Base-by-base conservation (phyloP, 2,329 filamentous ascomycete genomes). In the Paecilomyces sp. region DNA sequence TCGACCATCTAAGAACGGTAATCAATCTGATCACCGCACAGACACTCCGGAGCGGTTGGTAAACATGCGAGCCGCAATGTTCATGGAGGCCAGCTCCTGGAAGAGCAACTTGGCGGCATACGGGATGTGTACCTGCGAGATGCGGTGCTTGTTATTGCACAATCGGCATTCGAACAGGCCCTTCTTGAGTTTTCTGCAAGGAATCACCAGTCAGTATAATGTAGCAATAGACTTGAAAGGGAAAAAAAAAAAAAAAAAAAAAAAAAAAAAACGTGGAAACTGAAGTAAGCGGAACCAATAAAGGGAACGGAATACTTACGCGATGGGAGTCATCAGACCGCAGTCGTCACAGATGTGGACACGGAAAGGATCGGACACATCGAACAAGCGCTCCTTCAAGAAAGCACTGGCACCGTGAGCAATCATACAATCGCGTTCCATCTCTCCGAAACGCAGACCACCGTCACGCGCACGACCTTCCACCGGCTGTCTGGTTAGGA, bases 391-490 rank as follows among this genome's bases (percentile, higher is more conserved):
- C 82, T 99, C 94, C 80, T 99, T 99, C 72, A 99, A 79, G 84
- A 99, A 99, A 1, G 92, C 89, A 58, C 91, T 93, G 3, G 95
- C 94, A 73, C 94, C 94, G 75, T 99, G 95, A n/a, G 95, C 92
- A 81, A 99, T 99, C 94, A 99, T 99, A 76, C 94, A 99, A 85
- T 99, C 95, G 80, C 95, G 93, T 79, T 99, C 95, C 94, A 99
- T 99, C 83, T 99, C 94, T 87, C 94, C 94, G 86, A 99, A 99
- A 74, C 95, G 93, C 53, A 99, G 84, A 82, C 94, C 94, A 84
- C 94, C 94, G 74, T 99, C 95, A 77, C 95, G 84, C 3, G 94
- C 94, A 85, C 95, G 90, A 89, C 94, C 94, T 79, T 99, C 94
- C 13, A 99, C 94, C 18, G 94, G 94, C 77, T 99, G 94, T 60